Percentiles rank a stretch among this genome's conserved stretches.
These are phyloP conservation scores for Gigaspora rosea DNA, from an alignment of 192 early-diverging fungal genomes.

Conservation along the genomic window DNA sequence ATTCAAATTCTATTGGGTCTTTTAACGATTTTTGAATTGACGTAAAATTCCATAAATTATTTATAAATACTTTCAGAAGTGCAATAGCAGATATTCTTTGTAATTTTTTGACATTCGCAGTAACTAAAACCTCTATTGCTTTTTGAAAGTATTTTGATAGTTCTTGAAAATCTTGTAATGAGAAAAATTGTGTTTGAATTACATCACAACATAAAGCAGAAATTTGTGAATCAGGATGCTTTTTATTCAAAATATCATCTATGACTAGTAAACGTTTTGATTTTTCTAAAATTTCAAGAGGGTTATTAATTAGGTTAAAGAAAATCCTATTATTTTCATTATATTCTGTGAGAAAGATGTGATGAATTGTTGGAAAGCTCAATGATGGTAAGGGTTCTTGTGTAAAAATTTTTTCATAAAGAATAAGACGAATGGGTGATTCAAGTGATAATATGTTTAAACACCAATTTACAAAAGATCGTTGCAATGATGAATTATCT, in stretches of 20 bases:
- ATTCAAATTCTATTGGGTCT: constrained; percentile 9
- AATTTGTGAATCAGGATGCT: background rate
- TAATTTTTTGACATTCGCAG: background rate
- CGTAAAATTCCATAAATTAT: constrained; percentile 1
- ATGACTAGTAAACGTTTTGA: constrained; percentile 17
- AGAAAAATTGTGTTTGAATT: constrained; percentile 22
- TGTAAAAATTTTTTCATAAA: background rate
- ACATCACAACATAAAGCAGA: constrained; percentile 29
- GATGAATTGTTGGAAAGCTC: background rate
- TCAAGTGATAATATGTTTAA: constrained; percentile 22
- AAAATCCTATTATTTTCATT: background rate
- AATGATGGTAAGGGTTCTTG: background rate
- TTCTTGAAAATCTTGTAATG: background rate
- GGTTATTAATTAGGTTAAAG: background rate
- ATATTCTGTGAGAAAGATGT: constrained; percentile 21
- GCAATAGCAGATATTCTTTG: constrained; percentile 29
- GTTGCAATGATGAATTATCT: background rate
- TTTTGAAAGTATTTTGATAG: background rate
- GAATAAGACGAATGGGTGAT: background rate
- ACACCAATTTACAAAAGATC: constrained; percentile 24
- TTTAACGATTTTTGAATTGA: background rate
- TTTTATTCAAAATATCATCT: background rate
- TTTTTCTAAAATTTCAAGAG: background rate
- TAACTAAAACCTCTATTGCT: constrained; percentile 1
- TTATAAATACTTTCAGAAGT: constrained; percentile 30